Evolutionary conservation across 1,139 yeast species (phyloP).

Genomic region (Debaryomyces psychrophilus): DNA sequence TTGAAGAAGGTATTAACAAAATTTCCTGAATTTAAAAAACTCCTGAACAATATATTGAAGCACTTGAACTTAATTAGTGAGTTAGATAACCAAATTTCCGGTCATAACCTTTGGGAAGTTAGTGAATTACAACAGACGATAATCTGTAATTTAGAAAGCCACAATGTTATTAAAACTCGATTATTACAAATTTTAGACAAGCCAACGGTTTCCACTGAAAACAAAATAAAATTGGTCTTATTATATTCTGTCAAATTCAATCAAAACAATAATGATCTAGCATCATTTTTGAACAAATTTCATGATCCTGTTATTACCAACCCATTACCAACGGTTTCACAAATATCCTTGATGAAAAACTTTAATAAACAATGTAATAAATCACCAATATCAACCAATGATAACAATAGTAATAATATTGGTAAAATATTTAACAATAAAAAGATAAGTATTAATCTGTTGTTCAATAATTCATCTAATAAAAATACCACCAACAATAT

Average conservation of each 20-base stretch:
- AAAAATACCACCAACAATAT: conserved; percentile 46
- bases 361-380: conserved; percentile 31
- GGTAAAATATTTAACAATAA: conserved; percentile 32
- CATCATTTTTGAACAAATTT: conserved; percentile 30
- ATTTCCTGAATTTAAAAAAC: conserved; percentile 88
- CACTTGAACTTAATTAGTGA: conserved; percentile 91
- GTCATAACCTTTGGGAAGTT: conserved; percentile 72
- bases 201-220: conserved; percentile 27
- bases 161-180: conserved; percentile 29
- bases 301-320: conserved; percentile 31
- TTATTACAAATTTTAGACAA: conserved; percentile 33
- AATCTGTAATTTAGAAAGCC: conserved; percentile 59
- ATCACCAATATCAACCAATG: conserved; percentile 11
- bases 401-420: conserved; percentile 23
- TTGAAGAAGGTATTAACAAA: conserved; percentile 89
- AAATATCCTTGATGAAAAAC: conserved; percentile 34
- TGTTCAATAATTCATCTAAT: conserved; percentile 27
- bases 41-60: conserved; percentile 88
- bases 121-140: conserved; percentile 90
- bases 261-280: conserved; percentile 28
- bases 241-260: conserved; percentile 72
- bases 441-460: conserved; percentile 29
- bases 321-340: conserved; percentile 39
- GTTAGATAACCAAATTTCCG: conserved; percentile 68
- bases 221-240: conserved; percentile 57